These are phyloP conservation scores for Fraxinus dipetala DNA, from an alignment of 305 asterid species.

Conservation along the genomic window DNA sequence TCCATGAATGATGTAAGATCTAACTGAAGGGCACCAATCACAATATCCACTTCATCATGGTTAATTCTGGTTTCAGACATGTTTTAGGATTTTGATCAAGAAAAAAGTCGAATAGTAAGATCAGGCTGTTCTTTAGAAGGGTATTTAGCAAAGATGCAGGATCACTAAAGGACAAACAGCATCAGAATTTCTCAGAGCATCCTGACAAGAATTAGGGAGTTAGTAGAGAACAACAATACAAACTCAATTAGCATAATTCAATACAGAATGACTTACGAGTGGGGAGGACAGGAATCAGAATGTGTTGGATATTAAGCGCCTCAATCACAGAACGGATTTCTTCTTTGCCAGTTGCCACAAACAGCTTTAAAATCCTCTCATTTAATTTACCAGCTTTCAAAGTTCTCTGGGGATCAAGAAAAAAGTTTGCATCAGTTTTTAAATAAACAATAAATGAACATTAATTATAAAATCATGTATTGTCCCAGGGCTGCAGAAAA, in stretches of 20 bases:
- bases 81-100: slow-evolving; percentile 23
- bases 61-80: slow-evolving; percentile 61
- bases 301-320: slow-evolving; percentile 69
- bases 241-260: slow-evolving; percentile 4
- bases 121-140: slow-evolving; percentile 19
- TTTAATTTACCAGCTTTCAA: slow-evolving; percentile 82
- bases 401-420: slow-evolving; percentile 55
- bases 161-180: slow-evolving; percentile 21
- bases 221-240: slow-evolving; percentile 16
- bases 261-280: slow-evolving; percentile 56
- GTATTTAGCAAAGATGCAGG: slow-evolving; percentile 24
- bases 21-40: slow-evolving; percentile 71
- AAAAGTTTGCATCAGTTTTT: slow-evolving; percentile 14
- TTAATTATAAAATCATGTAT: neutral
- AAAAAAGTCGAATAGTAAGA: slow-evolving; percentile 17
- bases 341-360: slow-evolving; percentile 75
- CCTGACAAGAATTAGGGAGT: slow-evolving; percentile 52
- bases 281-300: slow-evolving; percentile 74
- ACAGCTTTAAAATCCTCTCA: slow-evolving; percentile 75
- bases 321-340: slow-evolving; percentile 62
- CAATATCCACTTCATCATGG: slow-evolving; percentile 78
- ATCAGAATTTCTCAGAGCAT: slow-evolving; percentile 75
- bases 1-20: slow-evolving; percentile 82
- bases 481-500: neutral
- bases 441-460: slow-evolving; percentile 12